Evolutionary conservation across 495 filamentous ascomycete species (phyloP), one percentile per base, ranked within the genome.

Genomic region (Penicillium crystallinum): DNA sequence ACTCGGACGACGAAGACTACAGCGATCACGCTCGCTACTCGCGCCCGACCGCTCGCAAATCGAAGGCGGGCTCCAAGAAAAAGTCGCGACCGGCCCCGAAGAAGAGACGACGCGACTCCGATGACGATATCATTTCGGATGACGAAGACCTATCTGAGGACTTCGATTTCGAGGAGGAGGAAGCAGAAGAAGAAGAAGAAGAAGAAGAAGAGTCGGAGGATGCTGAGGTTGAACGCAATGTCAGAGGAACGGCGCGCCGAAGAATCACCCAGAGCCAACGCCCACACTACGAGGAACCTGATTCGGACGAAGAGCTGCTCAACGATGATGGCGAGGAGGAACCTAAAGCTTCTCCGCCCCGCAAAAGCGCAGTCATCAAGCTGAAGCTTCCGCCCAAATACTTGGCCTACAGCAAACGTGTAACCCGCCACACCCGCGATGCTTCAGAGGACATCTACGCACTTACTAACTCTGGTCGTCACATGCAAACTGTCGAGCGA

Each of bases 1-100:
- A 96, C 59, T 81, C 89, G 0, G 82, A 90, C 38, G 90, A 96
- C 56, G 84, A 86, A 38, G 89, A 89, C 64, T 95, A 88, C 66
- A 75, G 60, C 66, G 81, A 65, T 46, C 74, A 68, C 42, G 64
- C 61, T 35, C 49, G 55, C 6, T 59, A 62, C 46, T 65, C 61
- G 55, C 67, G 69, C 53, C 59, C 59, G 15, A 47, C 71, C 21
- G 61, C 54, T 11, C 64, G 72, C 18, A 73, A 68, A 57, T 63
- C 67, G n/a, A 71, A 73, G 10, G 59, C 68, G 14, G 76, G 46
- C 50, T 42, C 63, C 14, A 49, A 68, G 43, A 74, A 70, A 61
- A 72, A 67, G 51, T 49, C 64, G 38, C 76, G 71, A 49, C 71
- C 73, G 44, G 66, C 77, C 6, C 71, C 71, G 44, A 82, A 81